Conservation (phyloP, 345 rosid genomes). For the Gossypium thurberi region DNA sequence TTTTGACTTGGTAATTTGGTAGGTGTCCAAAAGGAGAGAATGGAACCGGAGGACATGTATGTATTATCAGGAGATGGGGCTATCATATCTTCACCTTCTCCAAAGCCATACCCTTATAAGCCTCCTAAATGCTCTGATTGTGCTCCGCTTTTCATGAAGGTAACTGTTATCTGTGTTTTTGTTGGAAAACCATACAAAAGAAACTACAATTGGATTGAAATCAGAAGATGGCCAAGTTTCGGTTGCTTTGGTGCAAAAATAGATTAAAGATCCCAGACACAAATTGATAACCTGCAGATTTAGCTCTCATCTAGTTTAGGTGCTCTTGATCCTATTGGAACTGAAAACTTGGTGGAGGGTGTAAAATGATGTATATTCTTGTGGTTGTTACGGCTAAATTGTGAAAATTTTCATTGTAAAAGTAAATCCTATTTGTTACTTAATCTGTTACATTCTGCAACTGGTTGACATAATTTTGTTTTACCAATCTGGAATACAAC, state of each 20-base stretch:
- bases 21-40: constrained; percentile 99
- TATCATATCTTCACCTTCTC: constrained; percentile 58
- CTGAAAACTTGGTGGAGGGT: not conserved
- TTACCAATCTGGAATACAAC: not conserved
- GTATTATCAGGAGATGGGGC: constrained; percentile 66
- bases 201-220: not conserved
- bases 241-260: not conserved
- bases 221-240: not conserved
- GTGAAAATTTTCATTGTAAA: not conserved
- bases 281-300: not conserved
- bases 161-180: constrained; percentile 14
- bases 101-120: constrained; percentile 81
- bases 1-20: constrained; percentile 16
- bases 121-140: constrained; percentile 87
- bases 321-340: not conserved
- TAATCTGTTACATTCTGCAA: not conserved
- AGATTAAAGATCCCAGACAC: not conserved
- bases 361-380: not conserved
- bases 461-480: not conserved
- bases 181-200: not conserved
- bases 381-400: not conserved
- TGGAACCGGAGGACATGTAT: constrained; percentile 90
- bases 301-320: not conserved
- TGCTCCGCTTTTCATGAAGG: constrained; percentile 90
- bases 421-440: not conserved